Conservation (phyloP, 345 rosid species). For the Kandelia obovata region DNA sequence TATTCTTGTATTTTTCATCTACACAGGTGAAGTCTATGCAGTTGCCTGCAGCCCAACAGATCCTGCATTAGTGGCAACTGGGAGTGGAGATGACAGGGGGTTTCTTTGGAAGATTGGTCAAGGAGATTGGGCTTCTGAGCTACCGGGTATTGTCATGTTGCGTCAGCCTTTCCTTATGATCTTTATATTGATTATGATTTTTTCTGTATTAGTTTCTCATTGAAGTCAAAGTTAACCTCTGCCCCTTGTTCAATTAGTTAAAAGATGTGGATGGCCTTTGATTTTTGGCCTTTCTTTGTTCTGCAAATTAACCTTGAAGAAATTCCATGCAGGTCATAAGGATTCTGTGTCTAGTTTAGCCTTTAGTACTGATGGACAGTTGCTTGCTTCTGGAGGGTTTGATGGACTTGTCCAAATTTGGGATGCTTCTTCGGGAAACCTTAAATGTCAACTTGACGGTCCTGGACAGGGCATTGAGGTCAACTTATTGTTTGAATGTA, state of each 20-base stretch:
- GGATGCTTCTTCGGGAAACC: constrained; percentile 58
- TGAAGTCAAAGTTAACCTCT: not conserved
- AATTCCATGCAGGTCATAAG: constrained; percentile 57
- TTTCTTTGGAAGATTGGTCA: constrained; percentile 85
- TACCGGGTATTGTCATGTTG: constrained; percentile 35
- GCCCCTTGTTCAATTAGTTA: not conserved
- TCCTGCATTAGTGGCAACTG: constrained; percentile 78
- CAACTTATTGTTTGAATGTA: constrained; percentile 7
- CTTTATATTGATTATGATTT: not conserved
- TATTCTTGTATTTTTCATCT: constrained; percentile 6
- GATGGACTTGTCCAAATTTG: constrained; percentile 78
- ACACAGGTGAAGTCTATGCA: constrained; percentile 67
- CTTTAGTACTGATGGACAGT: constrained; percentile 72
- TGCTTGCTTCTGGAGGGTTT: constrained; percentile 74
- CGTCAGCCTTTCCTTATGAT: not conserved
- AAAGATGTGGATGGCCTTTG: not conserved
- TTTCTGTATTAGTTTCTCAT: not conserved
- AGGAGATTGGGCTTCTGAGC: constrained; percentile 87
- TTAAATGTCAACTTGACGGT: constrained; percentile 59
- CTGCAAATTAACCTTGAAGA: not conserved
- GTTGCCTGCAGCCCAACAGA: constrained; percentile 79
- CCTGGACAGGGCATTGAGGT: constrained; percentile 82
- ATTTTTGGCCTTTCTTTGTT: not conserved
- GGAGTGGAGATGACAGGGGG: constrained; percentile 81
- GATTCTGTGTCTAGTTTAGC: constrained; percentile 76